A percentile compares a stretch with the other conserved stretches of the same genome.
These are phyloP conservation scores for Quercus tomentella DNA, from an alignment of 331 rosid genomes.

Conservation along the genomic window DNA sequence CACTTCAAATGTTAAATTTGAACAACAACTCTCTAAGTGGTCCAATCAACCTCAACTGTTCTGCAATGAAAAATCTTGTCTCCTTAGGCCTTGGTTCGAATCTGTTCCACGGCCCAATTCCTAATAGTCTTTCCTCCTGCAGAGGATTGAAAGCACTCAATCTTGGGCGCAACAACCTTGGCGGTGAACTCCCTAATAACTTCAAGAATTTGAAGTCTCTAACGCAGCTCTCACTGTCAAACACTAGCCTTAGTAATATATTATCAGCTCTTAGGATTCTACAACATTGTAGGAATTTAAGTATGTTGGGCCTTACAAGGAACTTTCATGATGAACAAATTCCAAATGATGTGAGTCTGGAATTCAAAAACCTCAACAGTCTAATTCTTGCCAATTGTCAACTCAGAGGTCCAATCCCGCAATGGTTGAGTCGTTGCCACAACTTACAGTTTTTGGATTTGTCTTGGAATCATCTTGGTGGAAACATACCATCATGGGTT, in stretches of 20 bases:
- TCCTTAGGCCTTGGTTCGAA: constrained; percentile 7
- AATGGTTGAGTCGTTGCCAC: constrained; percentile 24
- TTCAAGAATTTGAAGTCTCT: constrained; percentile 16
- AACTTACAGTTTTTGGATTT: constrained; percentile 22
- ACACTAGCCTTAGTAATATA: not conserved
- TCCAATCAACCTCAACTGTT: constrained; percentile 22
- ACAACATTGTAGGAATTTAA: constrained; percentile 18
- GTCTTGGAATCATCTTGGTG: constrained; percentile 21
- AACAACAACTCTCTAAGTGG: constrained; percentile 17
- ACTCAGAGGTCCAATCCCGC: constrained; percentile 30
- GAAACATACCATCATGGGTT: constrained; percentile 34
- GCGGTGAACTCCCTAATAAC: not conserved
- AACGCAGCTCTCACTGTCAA: constrained; percentile 6
- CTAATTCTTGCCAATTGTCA: constrained; percentile 10
- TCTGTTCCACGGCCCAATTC: constrained; percentile 9
- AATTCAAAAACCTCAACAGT: constrained; percentile 18
- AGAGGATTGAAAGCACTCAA: not conserved
- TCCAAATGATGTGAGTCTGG: constrained; percentile 1
- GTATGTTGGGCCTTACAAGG: not conserved
- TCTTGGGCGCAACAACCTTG: not conserved
- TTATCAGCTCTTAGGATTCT: constrained; percentile 13
- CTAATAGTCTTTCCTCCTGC: constrained; percentile 18
- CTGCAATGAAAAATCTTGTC: constrained; percentile 27
- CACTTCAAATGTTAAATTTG: constrained; percentile 14
- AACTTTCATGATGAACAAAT: constrained; percentile 27